Base-by-base conservation (phyloP, 805 yeast genomes). In the Jamesozyma spencerorum region DNA sequence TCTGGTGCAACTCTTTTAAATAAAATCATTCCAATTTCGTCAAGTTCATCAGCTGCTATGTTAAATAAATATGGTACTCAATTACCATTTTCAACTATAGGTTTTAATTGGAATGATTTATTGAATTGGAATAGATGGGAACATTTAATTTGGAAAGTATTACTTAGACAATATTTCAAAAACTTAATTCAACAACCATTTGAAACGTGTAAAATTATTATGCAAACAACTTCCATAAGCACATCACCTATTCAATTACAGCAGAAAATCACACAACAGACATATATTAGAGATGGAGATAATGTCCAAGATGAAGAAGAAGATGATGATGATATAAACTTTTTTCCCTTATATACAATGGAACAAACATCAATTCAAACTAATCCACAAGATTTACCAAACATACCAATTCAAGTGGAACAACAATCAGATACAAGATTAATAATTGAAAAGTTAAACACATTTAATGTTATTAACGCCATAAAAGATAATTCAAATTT, bases 101-200 rank as follows among this genome's bases (percentile, higher is more conserved):
- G 17, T 19, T 19, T 79, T 48, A 87, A 80, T 54, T 69, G 81
- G 55, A 69, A 64, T 40, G 90, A 82, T 56, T 76, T 80, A 48
- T 69, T 82, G 44, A 85, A 81, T 50, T 50, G 69, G 46, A 66
- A 65, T 47, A 77, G 78, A 54, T 60, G 83, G 51, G 68, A 68
- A 39, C 84, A 77, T 46, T 56, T 81, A 31, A 66, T 86, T 44
- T 60, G 77, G 18, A 68, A 72, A 55, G 76, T 82, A 34, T 76
- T 85, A 45, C 52, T 79, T 38, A 75, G 76, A 47, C 81, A 79
- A 47, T 90, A 92, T 64, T 60, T 77, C 40, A 78, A 77, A 44
- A 76, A 80, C 34, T 59, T 86, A 26, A 56, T 84, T 7, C 74
- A 85, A 15, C 97, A 92, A 61, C 97, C 98, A 2, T 80, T 88